Percentiles rank a stretch among this genome's conserved stretches.
These are phyloP conservation scores for Dothideomycetes sp. DNA, from an alignment of 2,329 filamentous ascomycete species.

Conservation along the genomic window DNA sequence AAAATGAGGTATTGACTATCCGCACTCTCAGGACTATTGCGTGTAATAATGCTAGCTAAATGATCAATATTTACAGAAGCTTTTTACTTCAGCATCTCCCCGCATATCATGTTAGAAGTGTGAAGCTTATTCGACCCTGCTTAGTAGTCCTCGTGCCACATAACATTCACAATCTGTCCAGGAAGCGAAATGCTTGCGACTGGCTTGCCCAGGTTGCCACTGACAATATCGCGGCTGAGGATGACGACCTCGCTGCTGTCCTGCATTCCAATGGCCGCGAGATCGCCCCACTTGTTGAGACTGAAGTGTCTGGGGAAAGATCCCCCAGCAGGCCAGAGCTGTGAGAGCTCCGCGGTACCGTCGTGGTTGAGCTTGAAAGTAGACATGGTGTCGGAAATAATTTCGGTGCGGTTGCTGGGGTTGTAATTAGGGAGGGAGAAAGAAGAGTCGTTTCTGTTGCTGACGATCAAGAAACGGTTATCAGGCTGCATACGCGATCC, in stretches of 20 bases:
- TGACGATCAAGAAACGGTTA: constrained; percentile 52
- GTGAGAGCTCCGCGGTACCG: constrained; percentile 45
- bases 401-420: constrained; percentile 21
- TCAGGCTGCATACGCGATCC: constrained; percentile 21
- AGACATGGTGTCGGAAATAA: constrained; percentile 48
- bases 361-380: constrained; percentile 47
- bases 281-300: constrained; percentile 51
- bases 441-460: constrained; percentile 53
- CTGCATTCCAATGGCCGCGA: constrained; percentile 58
- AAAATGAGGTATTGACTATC: no score
- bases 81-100: no score
- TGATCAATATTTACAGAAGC: no score
- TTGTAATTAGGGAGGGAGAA: constrained; percentile 38
- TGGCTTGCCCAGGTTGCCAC: constrained; percentile 46
- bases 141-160: constrained; percentile 19
- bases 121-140: no score
- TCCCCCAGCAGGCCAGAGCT: constrained; percentile 54
- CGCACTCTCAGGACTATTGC: no score
- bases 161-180: constrained; percentile 24
- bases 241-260: constrained; percentile 49
- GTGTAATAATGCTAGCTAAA: no score
- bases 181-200: constrained; percentile 20
- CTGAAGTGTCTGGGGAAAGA: constrained; percentile 55
- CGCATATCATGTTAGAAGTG: no score
- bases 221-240: constrained; percentile 46